A percentile compares a stretch with the other conserved stretches of the same genome.
Conservation (phyloP, 2,329 filamentous ascomycete species). For the Alternaria arborescens region DNA sequence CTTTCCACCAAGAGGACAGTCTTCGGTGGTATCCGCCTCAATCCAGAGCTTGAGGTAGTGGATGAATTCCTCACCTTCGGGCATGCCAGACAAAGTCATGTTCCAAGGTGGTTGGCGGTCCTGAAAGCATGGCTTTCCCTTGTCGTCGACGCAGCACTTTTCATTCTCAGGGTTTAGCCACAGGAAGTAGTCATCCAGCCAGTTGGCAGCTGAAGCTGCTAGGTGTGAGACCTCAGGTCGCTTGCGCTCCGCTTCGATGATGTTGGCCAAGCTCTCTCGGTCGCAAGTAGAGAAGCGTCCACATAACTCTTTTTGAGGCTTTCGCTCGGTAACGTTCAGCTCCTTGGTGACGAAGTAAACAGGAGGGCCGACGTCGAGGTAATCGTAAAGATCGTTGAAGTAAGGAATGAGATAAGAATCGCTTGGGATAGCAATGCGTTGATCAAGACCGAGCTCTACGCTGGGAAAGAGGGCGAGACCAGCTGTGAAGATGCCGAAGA, state of each 20-base stretch:
- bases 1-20: conserved; percentile 87
- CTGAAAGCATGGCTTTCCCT: conserved; percentile 77
- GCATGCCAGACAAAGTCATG: conserved; percentile 88
- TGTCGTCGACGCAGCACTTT: conserved; percentile 72
- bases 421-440: conserved; percentile 91
- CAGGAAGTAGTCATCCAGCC: conserved; percentile 95
- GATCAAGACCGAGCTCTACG: conserved; percentile 87
- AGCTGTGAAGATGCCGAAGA: conserved; percentile 86
- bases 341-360: conserved; percentile 93
- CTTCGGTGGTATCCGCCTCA: conserved; percentile 76
- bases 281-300: conserved; percentile 91
- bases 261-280: conserved; percentile 81
- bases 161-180: conserved; percentile 87
- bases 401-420: conserved; percentile 95
- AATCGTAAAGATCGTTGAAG: conserved; percentile 94
- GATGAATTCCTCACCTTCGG: conserved; percentile 89
- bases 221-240: conserved; percentile 88
- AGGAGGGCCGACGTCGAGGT: conserved; percentile 89
- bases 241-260: conserved; percentile 94
- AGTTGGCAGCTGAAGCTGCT: conserved; percentile 86
- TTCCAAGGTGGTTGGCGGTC: conserved; percentile 85
- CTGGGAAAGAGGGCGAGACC: conserved; percentile 84
- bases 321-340: conserved; percentile 78
- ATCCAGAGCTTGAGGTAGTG: conserved; percentile 87
- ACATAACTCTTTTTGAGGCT: conserved; percentile 85